Percentiles rank a stretch among this genome's conserved stretches.
Evolutionary conservation across 2,329 filamentous ascomycete genomes (phyloP).

Genomic region (Colletotrichum chrysophilum): DNA sequence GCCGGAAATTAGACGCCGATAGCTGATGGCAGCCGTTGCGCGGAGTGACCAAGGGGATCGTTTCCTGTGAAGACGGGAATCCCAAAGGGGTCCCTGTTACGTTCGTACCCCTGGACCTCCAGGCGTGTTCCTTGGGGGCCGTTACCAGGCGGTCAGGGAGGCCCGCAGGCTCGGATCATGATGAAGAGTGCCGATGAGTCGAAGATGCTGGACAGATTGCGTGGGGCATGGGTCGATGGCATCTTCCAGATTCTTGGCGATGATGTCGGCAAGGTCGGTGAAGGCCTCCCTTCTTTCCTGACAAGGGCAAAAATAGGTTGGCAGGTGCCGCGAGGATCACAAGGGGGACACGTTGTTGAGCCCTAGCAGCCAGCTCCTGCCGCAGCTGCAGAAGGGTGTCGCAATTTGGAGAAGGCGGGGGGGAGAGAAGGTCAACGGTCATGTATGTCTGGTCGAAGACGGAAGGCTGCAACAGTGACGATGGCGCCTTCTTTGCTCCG

Average conservation of each 20-base stretch:
- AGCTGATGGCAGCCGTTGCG: background rate
- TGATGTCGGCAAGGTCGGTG: background rate
- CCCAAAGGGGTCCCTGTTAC: background rate
- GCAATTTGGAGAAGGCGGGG: background rate
- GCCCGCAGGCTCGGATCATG: background rate
- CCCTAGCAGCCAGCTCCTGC: background rate
- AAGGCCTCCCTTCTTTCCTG: background rate
- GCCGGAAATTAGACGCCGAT: background rate
- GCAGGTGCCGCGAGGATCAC: background rate
- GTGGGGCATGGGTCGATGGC: background rate
- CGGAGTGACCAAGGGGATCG: background rate
- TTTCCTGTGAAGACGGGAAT: background rate
- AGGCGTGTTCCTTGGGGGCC: background rate
- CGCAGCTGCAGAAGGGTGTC: background rate
- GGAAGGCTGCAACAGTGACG: background rate
- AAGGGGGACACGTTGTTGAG: background rate
- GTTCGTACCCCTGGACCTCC: background rate
- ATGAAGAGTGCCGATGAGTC: background rate
- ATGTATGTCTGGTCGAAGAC: background rate
- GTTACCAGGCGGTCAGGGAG: background rate
- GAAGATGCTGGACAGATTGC: background rate
- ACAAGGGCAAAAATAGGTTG: background rate
- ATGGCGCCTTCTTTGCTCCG: background rate
- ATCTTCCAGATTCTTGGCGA: background rate
- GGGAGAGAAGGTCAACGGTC: background rate